Evolutionary conservation across 2,329 filamentous ascomycete genomes (phyloP), one percentile per base, ranked within the genome.

Genomic region (Aspergillus novoparasiticus): DNA sequence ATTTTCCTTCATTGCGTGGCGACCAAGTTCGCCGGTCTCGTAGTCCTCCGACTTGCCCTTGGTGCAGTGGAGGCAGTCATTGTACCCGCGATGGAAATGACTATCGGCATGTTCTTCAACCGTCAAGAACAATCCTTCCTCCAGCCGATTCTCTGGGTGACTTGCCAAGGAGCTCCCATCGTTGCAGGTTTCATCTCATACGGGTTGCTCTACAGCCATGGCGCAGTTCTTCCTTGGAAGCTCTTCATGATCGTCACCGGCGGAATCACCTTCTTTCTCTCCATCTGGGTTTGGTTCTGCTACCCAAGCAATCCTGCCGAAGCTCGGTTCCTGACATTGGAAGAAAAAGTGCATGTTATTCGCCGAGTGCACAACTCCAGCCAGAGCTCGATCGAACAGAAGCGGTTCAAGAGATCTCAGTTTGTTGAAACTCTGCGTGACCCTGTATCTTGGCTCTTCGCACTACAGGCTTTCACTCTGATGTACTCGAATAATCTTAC

Each of bases 81-180:
- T 28, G 51, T 54, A 23, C 51, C 51, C 2, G 51, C 51, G 19
- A 54, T 54, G 51, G 51, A 54, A 36, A 54, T 54, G 14, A 54
- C 51, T 11, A 54, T 54, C 30, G 51, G 51, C 30, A 54, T 54
- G 51, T 54, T 54, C 30, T 54, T 54, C 51, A 54, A 34, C 19
- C 51, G 51, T 19, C 51, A 36, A 4, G 51, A 54, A 30, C 51
- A 54, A 23, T 54, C 51, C 4, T 54, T 54, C 19, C 51, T 54
- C 19, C 51, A 54, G 51, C 51, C 51, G 3, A 54, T 36, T 23
- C 51, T 54, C 51, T 54, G 51, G 51, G 51, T 54, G 6, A 54
- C 51, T 5, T 54, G 51, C 30, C 51, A 54, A 54, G 51, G 51
- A 34, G 51, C 51, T 12, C 51, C 51, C 19, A 23, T 54, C 30